phyloP scores from a whole-genome alignment of 441 rosid genomes.

The Populus trichocarpa region DNA sequence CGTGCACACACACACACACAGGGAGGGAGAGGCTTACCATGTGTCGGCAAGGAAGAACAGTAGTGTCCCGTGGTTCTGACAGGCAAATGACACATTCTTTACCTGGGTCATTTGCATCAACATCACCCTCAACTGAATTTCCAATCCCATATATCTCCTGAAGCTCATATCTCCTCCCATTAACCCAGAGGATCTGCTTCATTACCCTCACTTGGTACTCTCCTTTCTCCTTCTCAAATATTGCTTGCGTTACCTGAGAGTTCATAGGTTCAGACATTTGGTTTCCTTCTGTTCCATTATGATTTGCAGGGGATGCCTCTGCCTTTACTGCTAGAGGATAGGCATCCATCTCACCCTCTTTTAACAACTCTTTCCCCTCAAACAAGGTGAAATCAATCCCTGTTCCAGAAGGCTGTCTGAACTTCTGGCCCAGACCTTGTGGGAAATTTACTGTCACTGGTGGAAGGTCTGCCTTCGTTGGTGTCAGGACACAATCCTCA shows the following conservation, averaged over 20 bases:
- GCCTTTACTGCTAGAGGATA: conserved; percentile 84
- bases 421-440: conserved; percentile 89
- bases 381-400: conserved; percentile 41
- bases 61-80: conserved; percentile 90
- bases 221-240: conserved; percentile 79
- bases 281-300: conserved; percentile 47
- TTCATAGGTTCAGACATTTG: conserved; percentile 38
- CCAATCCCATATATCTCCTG: conserved; percentile 97
- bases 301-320: conserved; percentile 48
- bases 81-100: conserved; percentile 95
- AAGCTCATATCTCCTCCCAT: conserved; percentile 69
- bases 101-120: conserved; percentile 76
- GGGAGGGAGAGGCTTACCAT: conserved; percentile 47
- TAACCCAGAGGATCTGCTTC: conserved; percentile 88
- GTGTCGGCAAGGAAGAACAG: conserved; percentile 96
- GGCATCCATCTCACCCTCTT: conserved; percentile 40
- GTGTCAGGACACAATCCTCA: conserved; percentile 51
- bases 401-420: conserved; percentile 40
- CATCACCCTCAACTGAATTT: conserved; percentile 67
- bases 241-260: conserved; percentile 73
- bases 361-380: conserved; percentile 55
- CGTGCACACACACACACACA: too few relatives aligned
- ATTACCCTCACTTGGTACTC: conserved; percentile 59
- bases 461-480: conserved; percentile 62
- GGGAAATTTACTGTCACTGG: conserved; percentile 61